phyloP scores from a whole-genome alignment of 2,329 filamentous ascomycete species.

The Lachnellula occidentalis region DNA sequence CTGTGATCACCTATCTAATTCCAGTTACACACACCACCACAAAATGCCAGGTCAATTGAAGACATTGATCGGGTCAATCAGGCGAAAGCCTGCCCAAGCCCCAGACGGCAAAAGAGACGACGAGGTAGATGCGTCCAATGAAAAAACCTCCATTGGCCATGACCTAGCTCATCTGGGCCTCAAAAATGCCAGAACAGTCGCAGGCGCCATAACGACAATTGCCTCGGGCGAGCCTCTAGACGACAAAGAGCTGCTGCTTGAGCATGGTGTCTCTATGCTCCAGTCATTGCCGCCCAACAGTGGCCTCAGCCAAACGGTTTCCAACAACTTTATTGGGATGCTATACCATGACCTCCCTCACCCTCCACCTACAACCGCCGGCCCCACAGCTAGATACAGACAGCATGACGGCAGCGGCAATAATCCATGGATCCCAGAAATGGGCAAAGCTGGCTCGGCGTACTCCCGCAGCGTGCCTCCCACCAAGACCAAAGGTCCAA shows the following conservation, averaged over 20 bases:
- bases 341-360: conserved; percentile 49
- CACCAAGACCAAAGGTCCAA: conserved; percentile 43
- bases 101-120: conserved; percentile 42
- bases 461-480: conserved; percentile 42
- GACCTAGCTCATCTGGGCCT: conserved; percentile 36
- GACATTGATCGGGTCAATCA: conserved; percentile 40
- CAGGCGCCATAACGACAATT: conserved; percentile 37
- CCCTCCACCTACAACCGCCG: conserved; percentile 41
- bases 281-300: conserved; percentile 45
- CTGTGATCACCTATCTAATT: not conserved
- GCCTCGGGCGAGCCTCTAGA: conserved; percentile 41
- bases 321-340: conserved; percentile 47
- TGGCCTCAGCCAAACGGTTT: conserved; percentile 41
- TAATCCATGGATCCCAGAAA: conserved; percentile 44
- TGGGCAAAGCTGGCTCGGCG: conserved; percentile 46
- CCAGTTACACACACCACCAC: not conserved
- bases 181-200: conserved; percentile 36
- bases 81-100: conserved; percentile 40
- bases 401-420: conserved; percentile 41
- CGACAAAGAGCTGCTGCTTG: conserved; percentile 43
- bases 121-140: conserved; percentile 26
- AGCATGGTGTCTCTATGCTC: conserved; percentile 48
- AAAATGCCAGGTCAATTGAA: conserved; percentile 33
- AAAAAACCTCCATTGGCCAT: conserved; percentile 37
- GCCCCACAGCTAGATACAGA: conserved; percentile 40